phyloP scores from a whole-genome alignment of 768 basidiomycete species.

The Hericium coralloides region DNA sequence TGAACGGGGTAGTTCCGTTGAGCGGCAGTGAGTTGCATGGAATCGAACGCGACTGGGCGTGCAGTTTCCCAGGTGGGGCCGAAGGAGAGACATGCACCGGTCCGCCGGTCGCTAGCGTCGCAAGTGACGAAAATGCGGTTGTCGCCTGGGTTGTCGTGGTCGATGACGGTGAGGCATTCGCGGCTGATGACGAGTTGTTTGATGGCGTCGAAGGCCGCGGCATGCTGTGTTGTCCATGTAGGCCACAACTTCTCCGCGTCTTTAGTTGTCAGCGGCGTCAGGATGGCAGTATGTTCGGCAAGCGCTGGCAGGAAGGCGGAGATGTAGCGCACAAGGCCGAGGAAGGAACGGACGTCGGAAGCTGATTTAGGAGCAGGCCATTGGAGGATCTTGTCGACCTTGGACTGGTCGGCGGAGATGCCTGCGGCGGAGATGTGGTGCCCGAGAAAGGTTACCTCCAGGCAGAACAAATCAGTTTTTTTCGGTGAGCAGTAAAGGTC shows the following conservation, averaged over 20 bases:
- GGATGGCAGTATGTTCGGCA: constrained; percentile 12
- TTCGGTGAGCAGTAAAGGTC: not conserved
- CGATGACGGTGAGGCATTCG: constrained; percentile 23
- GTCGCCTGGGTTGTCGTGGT: constrained; percentile 20
- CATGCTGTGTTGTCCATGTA: constrained; percentile 8
- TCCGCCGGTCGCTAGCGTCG: constrained; percentile 18
- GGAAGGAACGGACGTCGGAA: not conserved
- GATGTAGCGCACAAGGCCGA: constrained; percentile 12
- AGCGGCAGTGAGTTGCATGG: not conserved
- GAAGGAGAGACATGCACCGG: not conserved
- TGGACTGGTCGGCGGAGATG: not conserved
- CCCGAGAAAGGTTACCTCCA: not conserved
- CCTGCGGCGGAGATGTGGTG: not conserved
- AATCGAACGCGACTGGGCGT: not conserved
- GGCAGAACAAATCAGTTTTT: not conserved
- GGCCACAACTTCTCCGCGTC: constrained; percentile 20
- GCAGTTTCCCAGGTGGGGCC: not conserved
- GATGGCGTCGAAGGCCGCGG: constrained; percentile 28
- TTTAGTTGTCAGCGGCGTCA: constrained; percentile 18
- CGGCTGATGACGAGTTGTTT: constrained; percentile 20
- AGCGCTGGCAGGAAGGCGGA: constrained; percentile 14
- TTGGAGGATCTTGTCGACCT: not conserved
- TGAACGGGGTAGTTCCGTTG: not conserved
- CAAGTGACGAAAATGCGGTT: constrained; percentile 28
- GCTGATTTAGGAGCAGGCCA: not conserved